phyloP scores from a whole-genome alignment of 495 filamentous ascomycete genomes.

The Jackrogersella multiformis region DNA sequence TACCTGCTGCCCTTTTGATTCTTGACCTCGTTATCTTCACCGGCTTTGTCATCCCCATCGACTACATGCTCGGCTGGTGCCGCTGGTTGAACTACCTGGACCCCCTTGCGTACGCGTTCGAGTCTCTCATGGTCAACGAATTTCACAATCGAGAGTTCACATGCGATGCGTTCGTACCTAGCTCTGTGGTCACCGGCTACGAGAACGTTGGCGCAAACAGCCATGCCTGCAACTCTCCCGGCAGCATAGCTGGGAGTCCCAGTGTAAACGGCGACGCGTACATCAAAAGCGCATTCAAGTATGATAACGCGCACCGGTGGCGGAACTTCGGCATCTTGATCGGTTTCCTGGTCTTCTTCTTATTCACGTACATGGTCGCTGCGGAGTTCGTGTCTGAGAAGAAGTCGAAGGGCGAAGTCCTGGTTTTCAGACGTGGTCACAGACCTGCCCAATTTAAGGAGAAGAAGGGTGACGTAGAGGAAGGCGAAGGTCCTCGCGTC shows the following conservation, averaged over 20 bases:
- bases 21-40: slow-evolving; percentile 87
- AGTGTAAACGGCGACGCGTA: slow-evolving; percentile 74
- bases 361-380: slow-evolving; percentile 70
- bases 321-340: slow-evolving; percentile 84
- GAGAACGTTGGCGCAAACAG: slow-evolving; percentile 49
- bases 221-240: slow-evolving; percentile 68
- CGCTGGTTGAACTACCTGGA: slow-evolving; percentile 90
- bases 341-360: slow-evolving; percentile 75
- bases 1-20: slow-evolving; percentile 83
- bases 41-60: slow-evolving; percentile 83
- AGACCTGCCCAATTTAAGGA: slow-evolving; percentile 67
- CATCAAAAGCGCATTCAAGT: slow-evolving; percentile 66
- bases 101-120: slow-evolving; percentile 87
- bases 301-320: slow-evolving; percentile 72
- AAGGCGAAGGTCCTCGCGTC: slow-evolving; percentile 57
- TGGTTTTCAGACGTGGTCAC: slow-evolving; percentile 83
- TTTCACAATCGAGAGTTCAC: slow-evolving; percentile 72
- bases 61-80: slow-evolving; percentile 83
- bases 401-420: slow-evolving; percentile 87
- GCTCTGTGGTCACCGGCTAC: slow-evolving; percentile 57
- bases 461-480: slow-evolving; percentile 62
- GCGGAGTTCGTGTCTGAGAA: slow-evolving; percentile 80
- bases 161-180: slow-evolving; percentile 72
- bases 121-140: slow-evolving; percentile 90
- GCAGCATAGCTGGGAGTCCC: slow-evolving; percentile 65